Base-by-base conservation (phyloP, 2,329 filamentous ascomycete species). In the Apiospora arundinis region DNA sequence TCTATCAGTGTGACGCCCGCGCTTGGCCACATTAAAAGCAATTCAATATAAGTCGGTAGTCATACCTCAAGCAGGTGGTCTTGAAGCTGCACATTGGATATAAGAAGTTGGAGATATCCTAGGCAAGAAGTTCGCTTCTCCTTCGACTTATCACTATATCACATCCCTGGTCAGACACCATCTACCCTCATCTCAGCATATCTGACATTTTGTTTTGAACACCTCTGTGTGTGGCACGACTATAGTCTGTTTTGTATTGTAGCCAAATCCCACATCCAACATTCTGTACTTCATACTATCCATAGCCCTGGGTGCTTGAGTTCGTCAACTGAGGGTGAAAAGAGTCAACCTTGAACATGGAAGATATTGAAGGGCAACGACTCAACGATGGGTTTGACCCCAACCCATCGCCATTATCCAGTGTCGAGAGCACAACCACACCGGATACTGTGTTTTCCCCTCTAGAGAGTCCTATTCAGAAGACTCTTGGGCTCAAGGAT, bases 391-490 rank as follows among this genome's bases (percentile, higher is more conserved):
- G 78, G 65, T 76, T 80, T 67, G 82, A 84, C 70, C 76, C 79
- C 25, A 80, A 79, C 71, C 76, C 76, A 18, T 84, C 82, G 12
- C 81, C 79, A 14, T 74, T 80, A 45, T 81, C 79, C 21, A 83
- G 78, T 71, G 76, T 79, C 65, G 81, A 78, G 66, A 79, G 78
- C 69, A 82, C 82, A 72, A 83, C 83, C 37, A 88, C 86, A 23
- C 85, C 86, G n/a, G 80, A 84, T 74, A 87, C 85, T 65, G 85
- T 87, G 75, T 83, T 85, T 73, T 87, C 85, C 68, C 80, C 83
- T 28, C 84, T 83, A 60, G 82, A 78, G 49, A 88, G 84, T 73
- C 84, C 85, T 3, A 76, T 81, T 40, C 79, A 81, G 23, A 82
- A 82, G 73, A 76, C 73, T 60, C 76, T 78, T 23, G 72, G 78